phyloP scores from a whole-genome alignment of 306 rosid species.

The Betula pendula region DNA sequence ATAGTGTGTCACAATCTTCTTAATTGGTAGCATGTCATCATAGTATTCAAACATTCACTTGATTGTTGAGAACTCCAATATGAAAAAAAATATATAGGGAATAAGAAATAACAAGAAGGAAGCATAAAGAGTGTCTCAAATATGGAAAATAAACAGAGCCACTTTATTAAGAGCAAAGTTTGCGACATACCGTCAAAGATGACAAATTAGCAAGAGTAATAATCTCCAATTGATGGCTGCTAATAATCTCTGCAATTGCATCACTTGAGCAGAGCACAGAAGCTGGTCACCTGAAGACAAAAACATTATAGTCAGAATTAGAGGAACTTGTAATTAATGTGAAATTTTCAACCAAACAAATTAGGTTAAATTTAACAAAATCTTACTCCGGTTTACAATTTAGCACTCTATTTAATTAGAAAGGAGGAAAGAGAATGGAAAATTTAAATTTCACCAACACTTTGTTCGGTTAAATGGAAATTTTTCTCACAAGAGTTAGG shows the following conservation, averaged over 20 bases:
- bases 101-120: neutral
- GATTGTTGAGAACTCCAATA: neutral
- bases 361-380: neutral
- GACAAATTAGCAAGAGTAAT: too few relatives aligned
- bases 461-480: too few relatives aligned
- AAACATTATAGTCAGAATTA: neutral
- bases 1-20: neutral
- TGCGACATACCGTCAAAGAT: too few relatives aligned
- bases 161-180: too few relatives aligned
- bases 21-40: neutral
- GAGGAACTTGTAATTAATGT: neutral
- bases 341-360: neutral
- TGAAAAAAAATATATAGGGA: neutral
- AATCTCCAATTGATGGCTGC: too few relatives aligned
- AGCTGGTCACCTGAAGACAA: conserved; percentile 42
- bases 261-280: conserved; percentile 33
- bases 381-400: neutral
- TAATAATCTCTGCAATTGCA: too few relatives aligned
- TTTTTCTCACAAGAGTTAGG: too few relatives aligned
- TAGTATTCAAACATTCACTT: neutral
- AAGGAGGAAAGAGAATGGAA: neutral
- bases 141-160: too few relatives aligned
- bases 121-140: neutral
- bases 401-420: neutral
- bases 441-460: neutral